Percentiles rank a stretch among this genome's conserved stretches.
Conservation (phyloP, 192 early-diverging fungal genomes). For the Coemansia sp. region DNA sequence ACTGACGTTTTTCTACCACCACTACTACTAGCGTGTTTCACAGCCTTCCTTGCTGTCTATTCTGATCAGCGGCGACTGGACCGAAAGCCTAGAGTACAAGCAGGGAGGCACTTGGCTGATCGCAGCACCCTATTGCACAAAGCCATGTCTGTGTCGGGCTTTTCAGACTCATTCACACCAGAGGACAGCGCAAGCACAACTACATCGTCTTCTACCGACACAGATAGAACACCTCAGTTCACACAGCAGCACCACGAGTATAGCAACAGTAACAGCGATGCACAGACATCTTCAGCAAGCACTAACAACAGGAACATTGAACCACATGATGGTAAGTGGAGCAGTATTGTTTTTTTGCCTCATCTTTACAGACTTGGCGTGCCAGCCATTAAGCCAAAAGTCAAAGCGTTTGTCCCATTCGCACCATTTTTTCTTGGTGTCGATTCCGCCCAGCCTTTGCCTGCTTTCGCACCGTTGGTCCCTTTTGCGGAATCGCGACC, state of each 20-base stretch:
- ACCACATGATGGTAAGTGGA: constrained; percentile 8
- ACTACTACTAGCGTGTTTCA: neutral
- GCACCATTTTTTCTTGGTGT: neutral
- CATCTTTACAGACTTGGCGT: too few relatives aligned
- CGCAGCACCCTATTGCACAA: neutral
- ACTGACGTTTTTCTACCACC: neutral
- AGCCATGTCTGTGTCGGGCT: neutral
- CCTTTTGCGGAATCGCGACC: neutral
- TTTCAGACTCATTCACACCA: constrained; percentile 1
- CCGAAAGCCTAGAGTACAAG: neutral
- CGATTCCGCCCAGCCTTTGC: neutral
- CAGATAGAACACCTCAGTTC: neutral
- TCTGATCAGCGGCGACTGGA: neutral
- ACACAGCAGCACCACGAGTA: neutral
- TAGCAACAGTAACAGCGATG: neutral
- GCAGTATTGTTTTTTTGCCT: too few relatives aligned
- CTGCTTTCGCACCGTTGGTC: neutral
- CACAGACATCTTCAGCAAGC: neutral
- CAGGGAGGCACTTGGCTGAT: neutral
- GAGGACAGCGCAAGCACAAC: neutral
- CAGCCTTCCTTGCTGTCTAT: neutral
- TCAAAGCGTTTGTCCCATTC: neutral
- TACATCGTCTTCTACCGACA: neutral
- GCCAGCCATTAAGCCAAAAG: neutral
- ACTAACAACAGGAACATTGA: neutral